phyloP scores from a whole-genome alignment of 257 asterid species.

The Solanum megistacrolobum region DNA sequence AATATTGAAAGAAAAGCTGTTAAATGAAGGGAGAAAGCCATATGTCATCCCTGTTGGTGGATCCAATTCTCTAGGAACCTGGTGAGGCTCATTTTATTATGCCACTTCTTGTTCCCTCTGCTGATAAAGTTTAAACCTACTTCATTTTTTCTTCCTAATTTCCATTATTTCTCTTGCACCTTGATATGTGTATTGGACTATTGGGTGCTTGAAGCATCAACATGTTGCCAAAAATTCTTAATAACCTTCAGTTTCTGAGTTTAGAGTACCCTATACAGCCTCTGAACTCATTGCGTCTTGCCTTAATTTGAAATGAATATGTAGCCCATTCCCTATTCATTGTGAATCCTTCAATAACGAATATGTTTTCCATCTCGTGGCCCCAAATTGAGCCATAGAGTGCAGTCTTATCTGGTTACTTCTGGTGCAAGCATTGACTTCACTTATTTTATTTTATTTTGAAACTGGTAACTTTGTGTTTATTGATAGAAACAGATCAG shows the following conservation, averaged over 20 bases:
- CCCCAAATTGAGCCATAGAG: background rate
- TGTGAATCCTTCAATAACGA: background rate
- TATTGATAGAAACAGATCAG: no score
- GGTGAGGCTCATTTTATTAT: constrained; percentile 36
- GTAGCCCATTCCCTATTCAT: background rate
- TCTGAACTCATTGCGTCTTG: background rate
- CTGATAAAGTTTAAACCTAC: background rate
- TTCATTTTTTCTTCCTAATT: background rate
- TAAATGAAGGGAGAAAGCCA: constrained; percentile 86
- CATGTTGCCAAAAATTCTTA: background rate
- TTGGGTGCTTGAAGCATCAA: background rate
- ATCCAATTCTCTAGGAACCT: constrained; percentile 90
- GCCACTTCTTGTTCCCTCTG: background rate
- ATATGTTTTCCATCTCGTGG: background rate
- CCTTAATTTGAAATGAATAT: background rate
- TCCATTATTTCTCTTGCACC: background rate
- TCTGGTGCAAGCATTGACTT: background rate
- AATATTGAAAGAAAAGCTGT: constrained; percentile 63
- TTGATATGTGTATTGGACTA: background rate
- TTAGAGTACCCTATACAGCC: background rate
- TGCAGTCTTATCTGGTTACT: background rate
- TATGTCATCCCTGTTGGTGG: constrained; percentile 96
- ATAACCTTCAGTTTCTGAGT: background rate
- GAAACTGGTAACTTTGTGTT: no score
- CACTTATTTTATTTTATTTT: background rate